Conservation (phyloP, 306 rosid species). For the Quercus gilva region DNA sequence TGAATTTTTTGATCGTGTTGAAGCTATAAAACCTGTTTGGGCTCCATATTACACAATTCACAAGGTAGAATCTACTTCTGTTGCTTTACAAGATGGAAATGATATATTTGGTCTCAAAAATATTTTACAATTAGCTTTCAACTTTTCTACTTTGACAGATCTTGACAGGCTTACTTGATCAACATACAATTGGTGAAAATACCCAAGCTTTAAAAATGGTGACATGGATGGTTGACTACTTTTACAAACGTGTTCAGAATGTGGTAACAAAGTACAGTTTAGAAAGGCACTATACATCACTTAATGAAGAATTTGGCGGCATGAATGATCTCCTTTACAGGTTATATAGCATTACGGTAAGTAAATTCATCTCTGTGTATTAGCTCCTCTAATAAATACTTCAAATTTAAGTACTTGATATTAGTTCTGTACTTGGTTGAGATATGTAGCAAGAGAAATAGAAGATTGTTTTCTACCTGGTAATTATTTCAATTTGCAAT, state of each 20-base stretch:
- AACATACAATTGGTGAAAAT: slow-evolving; percentile 53
- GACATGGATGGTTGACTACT: slow-evolving; percentile 86
- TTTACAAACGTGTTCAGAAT: slow-evolving; percentile 76
- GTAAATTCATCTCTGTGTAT: slow-evolving; percentile 14
- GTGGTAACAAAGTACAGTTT: slow-evolving; percentile 50
- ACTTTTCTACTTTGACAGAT: slow-evolving; percentile 48
- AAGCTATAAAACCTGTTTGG: slow-evolving; percentile 58
- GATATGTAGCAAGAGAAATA: background rate
- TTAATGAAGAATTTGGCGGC: slow-evolving; percentile 90
- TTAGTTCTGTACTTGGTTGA: background rate
- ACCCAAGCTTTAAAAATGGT: slow-evolving; percentile 60
- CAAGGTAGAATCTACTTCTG: slow-evolving; percentile 51
- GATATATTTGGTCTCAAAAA: slow-evolving; percentile 4
- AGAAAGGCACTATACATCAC: slow-evolving; percentile 55
- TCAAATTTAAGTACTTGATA: background rate
- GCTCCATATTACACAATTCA: slow-evolving; percentile 98
- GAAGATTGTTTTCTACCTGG: background rate
- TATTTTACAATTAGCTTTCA: background rate
- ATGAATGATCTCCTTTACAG: slow-evolving; percentile 95
- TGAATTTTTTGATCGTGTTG: slow-evolving; percentile 65
- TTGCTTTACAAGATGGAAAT: background rate
- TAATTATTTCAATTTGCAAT: background rate
- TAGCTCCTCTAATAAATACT: slow-evolving; percentile 7
- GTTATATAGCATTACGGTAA: slow-evolving; percentile 65
- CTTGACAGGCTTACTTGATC: slow-evolving; percentile 89